These are phyloP conservation scores for Podila verticillata DNA, from an alignment of 192 early-diverging fungal genomes.

Conservation along the genomic window DNA sequence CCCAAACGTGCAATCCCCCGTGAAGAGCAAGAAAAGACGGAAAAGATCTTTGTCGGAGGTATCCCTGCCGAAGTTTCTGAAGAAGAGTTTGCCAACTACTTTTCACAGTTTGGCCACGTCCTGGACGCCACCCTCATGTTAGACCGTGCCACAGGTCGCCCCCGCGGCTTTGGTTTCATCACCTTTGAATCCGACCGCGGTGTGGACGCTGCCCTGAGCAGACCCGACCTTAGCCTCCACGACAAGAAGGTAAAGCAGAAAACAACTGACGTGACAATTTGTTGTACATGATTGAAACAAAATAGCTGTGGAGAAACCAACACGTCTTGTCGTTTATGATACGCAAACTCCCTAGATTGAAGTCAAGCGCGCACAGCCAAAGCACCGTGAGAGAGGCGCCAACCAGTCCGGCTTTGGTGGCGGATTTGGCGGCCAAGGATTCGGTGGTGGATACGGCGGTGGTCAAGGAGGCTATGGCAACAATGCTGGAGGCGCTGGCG, in stretches of 20 bases:
- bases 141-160: slow-evolving; percentile 85
- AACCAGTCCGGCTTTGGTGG: slow-evolving; percentile 25
- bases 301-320: too few relatives aligned
- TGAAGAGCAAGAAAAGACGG: slow-evolving; percentile 79
- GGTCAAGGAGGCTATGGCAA: slow-evolving; percentile 25
- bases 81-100: slow-evolving; percentile 85
- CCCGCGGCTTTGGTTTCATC: slow-evolving; percentile 95
- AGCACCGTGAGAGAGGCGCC: slow-evolving; percentile 53
- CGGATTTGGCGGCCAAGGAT: slow-evolving; percentile 39
- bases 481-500: slow-evolving; percentile 28
- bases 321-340: slow-evolving; percentile 2
- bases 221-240: slow-evolving; percentile 74
- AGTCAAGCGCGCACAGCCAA: slow-evolving; percentile 78
- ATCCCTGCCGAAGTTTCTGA: slow-evolving; percentile 88
- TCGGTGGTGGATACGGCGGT: slow-evolving; percentile 21
- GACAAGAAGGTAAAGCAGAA: slow-evolving; percentile 76
- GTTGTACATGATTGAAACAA: too few relatives aligned
- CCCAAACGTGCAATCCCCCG: slow-evolving; percentile 78
- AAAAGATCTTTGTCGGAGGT: slow-evolving; percentile 96
- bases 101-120: slow-evolving; percentile 85
- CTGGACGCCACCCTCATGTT: slow-evolving; percentile 88
- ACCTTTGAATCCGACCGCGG: slow-evolving; percentile 82
- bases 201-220: slow-evolving; percentile 80
- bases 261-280: too few relatives aligned
- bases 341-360: slow-evolving; percentile 60